phyloP scores from a whole-genome alignment of 495 filamentous ascomycete genomes.

The Aspergillus baeticus region DNA sequence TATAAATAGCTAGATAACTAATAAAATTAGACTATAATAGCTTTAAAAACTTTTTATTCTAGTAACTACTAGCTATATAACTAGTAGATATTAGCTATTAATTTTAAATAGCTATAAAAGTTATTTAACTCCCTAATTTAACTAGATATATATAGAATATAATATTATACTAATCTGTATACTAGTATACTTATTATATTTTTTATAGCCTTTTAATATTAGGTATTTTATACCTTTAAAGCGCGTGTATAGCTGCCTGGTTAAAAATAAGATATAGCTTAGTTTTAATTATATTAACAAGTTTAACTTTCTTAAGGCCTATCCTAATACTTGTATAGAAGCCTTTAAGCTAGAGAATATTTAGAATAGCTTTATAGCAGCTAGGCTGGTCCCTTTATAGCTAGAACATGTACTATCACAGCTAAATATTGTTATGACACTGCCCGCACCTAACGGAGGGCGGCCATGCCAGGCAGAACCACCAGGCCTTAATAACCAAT shows the following conservation, averaged over 20 bases:
- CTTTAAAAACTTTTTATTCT: constrained; percentile 18
- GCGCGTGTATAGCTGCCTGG: not conserved
- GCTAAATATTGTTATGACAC: too few relatives aligned
- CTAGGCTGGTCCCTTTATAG: too few relatives aligned
- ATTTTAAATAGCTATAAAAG: constrained; percentile 22
- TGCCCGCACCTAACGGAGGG: too few relatives aligned
- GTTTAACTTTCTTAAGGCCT: too few relatives aligned
- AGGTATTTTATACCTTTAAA: not conserved
- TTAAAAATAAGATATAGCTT: not conserved
- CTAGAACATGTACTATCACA: too few relatives aligned
- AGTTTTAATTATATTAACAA: not conserved
- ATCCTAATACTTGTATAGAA: not conserved
- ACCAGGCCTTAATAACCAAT: too few relatives aligned
- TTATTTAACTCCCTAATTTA: constrained; percentile 24
- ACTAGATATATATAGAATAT: constrained; percentile 17
- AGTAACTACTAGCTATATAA: not conserved
- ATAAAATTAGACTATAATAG: constrained; percentile 14
- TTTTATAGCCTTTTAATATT: not conserved
- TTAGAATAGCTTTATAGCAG: not conserved
- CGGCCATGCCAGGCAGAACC: too few relatives aligned
- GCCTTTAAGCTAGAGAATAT: not conserved
- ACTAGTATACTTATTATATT: constrained; percentile 6
- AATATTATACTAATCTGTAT: constrained; percentile 27
- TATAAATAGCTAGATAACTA: constrained; percentile 20
- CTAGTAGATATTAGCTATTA: not conserved